A percentile compares a stretch with the other conserved stretches of the same genome.
phyloP scores from a whole-genome alignment of 2,329 filamentous ascomycete genomes.

The Colletotrichum caudatum region DNA sequence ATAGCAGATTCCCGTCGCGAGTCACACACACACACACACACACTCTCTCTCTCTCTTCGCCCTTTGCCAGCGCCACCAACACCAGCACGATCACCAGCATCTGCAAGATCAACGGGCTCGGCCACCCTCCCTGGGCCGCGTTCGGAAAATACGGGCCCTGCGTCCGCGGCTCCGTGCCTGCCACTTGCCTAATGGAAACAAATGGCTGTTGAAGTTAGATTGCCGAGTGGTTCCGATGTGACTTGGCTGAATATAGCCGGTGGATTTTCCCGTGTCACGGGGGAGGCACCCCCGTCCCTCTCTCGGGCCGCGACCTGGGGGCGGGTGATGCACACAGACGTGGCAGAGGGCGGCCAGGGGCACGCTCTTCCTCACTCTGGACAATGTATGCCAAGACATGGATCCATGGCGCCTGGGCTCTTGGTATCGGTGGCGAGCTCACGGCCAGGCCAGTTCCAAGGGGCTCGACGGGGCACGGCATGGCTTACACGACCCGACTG shows the following conservation, averaged over 20 bases:
- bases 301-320: neutral
- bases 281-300: neutral
- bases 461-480: accelerated
- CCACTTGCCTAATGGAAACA: constrained; percentile 12
- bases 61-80: neutral
- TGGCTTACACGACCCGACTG: neutral
- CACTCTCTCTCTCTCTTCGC: too few relatives aligned
- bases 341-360: neutral
- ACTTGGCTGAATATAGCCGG: constrained; percentile 27
- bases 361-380: neutral
- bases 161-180: neutral
- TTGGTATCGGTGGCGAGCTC: neutral
- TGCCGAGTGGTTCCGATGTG: constrained; percentile 20
- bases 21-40: too few relatives aligned
- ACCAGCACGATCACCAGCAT: neutral
- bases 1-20: neutral
- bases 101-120: neutral
- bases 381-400: neutral
- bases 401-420: neutral
- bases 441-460: neutral
- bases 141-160: neutral
- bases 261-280: constrained; percentile 11
- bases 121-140: neutral
- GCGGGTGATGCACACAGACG: neutral
- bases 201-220: constrained; percentile 17